phyloP scores from a whole-genome alignment of 2,329 filamentous ascomycete species.

The Botryotinia globosa region DNA sequence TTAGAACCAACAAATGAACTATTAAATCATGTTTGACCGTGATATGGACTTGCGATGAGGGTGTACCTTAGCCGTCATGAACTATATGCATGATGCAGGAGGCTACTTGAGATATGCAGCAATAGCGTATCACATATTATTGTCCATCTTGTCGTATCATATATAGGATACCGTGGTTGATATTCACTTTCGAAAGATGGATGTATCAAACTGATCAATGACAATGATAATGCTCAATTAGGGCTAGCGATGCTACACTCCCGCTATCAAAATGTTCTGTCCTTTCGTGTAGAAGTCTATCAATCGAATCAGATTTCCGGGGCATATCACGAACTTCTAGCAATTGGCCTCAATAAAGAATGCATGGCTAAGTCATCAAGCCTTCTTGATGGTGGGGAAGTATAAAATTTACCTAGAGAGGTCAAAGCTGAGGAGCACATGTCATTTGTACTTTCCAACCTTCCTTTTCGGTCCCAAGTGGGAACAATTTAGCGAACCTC shows the following conservation, averaged over 20 bases:
- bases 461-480: not conserved
- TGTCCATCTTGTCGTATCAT: not conserved
- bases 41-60: no score
- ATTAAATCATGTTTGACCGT: not conserved
- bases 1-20: not conserved
- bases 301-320: not conserved
- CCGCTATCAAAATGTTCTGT: not conserved
- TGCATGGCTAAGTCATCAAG: not conserved
- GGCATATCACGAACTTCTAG: not conserved
- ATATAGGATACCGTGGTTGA: not conserved
- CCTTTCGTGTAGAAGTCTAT: not conserved
- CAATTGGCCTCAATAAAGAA: not conserved
- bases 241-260: not conserved
- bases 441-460: not conserved
- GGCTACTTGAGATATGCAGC: fast-evolving
- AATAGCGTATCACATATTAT: not conserved
- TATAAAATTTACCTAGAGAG: not conserved
- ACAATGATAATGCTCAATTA: not conserved
- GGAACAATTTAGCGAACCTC: not conserved
- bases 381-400: fast-evolving
- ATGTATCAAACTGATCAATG: not conserved
- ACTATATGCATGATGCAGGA: fast-evolving
- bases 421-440: no score
- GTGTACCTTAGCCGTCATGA: no score
- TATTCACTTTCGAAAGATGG: not conserved